Conservation (phyloP, 495 filamentous ascomycete genomes). For the Staphylotrichum longicolle region DNA sequence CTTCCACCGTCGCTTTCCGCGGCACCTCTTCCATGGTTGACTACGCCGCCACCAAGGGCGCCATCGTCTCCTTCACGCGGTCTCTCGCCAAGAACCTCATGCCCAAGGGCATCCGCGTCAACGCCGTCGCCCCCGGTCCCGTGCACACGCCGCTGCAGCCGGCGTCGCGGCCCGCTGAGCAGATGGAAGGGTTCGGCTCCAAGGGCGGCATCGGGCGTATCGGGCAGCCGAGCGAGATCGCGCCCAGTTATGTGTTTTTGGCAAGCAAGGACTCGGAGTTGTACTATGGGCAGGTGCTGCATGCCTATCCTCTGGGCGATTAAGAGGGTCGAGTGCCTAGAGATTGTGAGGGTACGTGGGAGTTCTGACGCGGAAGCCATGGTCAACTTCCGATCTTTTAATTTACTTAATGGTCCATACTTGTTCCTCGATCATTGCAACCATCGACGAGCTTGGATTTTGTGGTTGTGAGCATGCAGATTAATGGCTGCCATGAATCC, state of each 20-base stretch:
- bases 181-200: conserved; percentile 55
- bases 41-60: conserved; percentile 62
- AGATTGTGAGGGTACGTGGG: too few relatives aligned
- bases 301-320: conserved; percentile 36
- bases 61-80: conserved; percentile 59
- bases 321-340: conserved; percentile 6
- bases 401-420: too few relatives aligned
- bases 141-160: conserved; percentile 61
- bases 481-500: too few relatives aligned
- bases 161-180: conserved; percentile 48
- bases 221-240: conserved; percentile 62
- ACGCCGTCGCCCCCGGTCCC: conserved; percentile 59
- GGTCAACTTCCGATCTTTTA: too few relatives aligned
- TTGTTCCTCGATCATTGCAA: too few relatives aligned
- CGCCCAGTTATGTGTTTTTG: conserved; percentile 61
- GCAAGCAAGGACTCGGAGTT: conserved; percentile 55
- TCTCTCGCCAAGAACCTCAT: conserved; percentile 54
- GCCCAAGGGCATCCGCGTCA: conserved; percentile 61
- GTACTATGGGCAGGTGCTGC: conserved; percentile 57
- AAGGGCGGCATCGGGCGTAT: conserved; percentile 49
- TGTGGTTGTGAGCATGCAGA: too few relatives aligned
- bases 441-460: too few relatives aligned
- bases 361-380: too few relatives aligned
- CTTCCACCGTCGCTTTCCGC: conserved; percentile 54
- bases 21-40: conserved; percentile 56